A percentile compares a stretch with the other conserved stretches of the same genome.
Conservation (phyloP, 176 grass and related monocot species). For the barley (Hordeum vulgare) region MorexV3_pseudomolecules_assembly NC_058523.1:30646687-30647186, state of each 20-base stretch:
- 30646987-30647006: constrained; percentile 34
- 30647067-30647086: background rate
- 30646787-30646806: constrained; percentile 21
- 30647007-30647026: background rate
- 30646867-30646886: constrained; percentile 27
- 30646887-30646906: background rate
- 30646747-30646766: constrained; percentile 13
- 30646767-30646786: constrained; percentile 16
- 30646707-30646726: background rate
- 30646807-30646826: constrained; percentile 15
- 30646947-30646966: constrained; percentile 26
- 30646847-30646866: constrained; percentile 30
- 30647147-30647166: background rate
- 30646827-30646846: constrained; percentile 21
- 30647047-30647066: background rate
- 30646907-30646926: background rate
- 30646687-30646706: background rate
- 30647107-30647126: background rate
- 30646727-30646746: background rate
- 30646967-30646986: constrained; percentile 25
- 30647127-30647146: background rate
- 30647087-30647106: no score
- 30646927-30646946: background rate
- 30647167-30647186: background rate
- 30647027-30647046: background rate